Evolutionary conservation across 306 rosid genomes (phyloP).

Genomic region (Quillaja saponaria): DNA sequence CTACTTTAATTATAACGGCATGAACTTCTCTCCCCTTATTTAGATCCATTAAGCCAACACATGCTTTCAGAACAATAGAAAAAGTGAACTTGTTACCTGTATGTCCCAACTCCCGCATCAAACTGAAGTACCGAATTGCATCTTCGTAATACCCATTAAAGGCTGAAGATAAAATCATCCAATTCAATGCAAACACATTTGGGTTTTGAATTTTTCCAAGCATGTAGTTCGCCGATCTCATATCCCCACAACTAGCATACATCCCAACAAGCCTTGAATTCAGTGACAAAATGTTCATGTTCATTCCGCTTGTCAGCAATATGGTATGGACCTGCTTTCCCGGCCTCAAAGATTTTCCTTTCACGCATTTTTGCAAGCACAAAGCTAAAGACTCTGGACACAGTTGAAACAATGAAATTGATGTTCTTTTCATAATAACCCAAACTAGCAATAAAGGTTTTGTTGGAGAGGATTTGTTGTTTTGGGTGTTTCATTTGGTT

Average conservation of each 20-base stretch:
- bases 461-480: no score
- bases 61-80: conserved; percentile 53
- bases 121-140: conserved; percentile 46
- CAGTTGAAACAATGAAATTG: conserved; percentile 25
- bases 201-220: conserved; percentile 38
- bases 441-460: no score
- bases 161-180: conserved; percentile 54
- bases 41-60: conserved; percentile 63
- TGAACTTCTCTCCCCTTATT: conserved; percentile 63
- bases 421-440: conserved; percentile 32
- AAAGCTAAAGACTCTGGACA: conserved; percentile 40
- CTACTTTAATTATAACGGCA: conserved; percentile 49
- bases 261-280: conserved; percentile 63
- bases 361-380: conserved; percentile 59
- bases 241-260: conserved; percentile 59
- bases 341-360: conserved; percentile 51
- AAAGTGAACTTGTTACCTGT: conserved; percentile 50
- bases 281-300: conserved; percentile 46
- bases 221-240: conserved; percentile 42
- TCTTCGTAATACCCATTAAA: conserved; percentile 49
- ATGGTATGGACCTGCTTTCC: conserved; percentile 65
- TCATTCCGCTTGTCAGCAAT: conserved; percentile 46
- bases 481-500: no score
- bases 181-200: conserved; percentile 66
- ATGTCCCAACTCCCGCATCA: conserved; percentile 44